Percentiles rank a stretch among this genome's conserved stretches.
Evolutionary conservation across 805 yeast genomes (phyloP).

Genomic region (Hanseniaspora taiwanica): DNA sequence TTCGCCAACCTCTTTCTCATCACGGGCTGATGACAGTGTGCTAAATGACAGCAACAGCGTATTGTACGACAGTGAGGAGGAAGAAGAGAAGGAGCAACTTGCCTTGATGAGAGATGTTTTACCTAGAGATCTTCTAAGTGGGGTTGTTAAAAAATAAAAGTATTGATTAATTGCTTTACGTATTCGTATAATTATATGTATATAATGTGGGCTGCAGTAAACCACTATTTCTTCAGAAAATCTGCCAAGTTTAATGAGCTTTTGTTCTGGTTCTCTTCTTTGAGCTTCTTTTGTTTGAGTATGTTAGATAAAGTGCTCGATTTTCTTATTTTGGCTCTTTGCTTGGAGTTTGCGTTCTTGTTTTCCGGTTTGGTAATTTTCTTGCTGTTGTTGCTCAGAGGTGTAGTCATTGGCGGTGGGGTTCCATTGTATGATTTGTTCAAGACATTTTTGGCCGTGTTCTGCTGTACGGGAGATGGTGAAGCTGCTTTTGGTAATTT

Average conservation of each 20-base stretch:
- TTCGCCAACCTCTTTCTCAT: too few relatives aligned
- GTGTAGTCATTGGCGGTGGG: background rate
- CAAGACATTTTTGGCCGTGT: background rate
- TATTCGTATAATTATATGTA: background rate
- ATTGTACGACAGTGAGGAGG: conserved; percentile 1
- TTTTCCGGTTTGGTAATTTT: conserved; percentile 2
- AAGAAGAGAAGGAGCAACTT: conserved; percentile 1
- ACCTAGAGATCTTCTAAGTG: background rate
- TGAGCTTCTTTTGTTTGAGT: conserved; percentile 29
- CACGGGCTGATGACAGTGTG: background rate
- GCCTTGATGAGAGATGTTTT: background rate
- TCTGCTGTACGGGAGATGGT: background rate
- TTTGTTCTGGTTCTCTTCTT: conserved; percentile 20
- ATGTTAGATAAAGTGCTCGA: conserved; percentile 30
- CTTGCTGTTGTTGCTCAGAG: background rate
- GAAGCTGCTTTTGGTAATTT: background rate
- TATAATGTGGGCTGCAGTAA: background rate
- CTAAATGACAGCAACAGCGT: background rate
- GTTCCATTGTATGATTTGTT: background rate
- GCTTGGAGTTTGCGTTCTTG: conserved; percentile 20
- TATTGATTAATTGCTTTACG: background rate
- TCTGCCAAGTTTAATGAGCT: conserved; percentile 35
- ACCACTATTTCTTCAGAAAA: conserved; percentile 27
- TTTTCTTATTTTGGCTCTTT: conserved; percentile 35
- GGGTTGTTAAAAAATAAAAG: background rate